A percentile compares a stretch with the other conserved stretches of the same genome.
Evolutionary conservation across 2,329 filamentous ascomycete species (phyloP).

Genomic region (Periconia sp.): DNA sequence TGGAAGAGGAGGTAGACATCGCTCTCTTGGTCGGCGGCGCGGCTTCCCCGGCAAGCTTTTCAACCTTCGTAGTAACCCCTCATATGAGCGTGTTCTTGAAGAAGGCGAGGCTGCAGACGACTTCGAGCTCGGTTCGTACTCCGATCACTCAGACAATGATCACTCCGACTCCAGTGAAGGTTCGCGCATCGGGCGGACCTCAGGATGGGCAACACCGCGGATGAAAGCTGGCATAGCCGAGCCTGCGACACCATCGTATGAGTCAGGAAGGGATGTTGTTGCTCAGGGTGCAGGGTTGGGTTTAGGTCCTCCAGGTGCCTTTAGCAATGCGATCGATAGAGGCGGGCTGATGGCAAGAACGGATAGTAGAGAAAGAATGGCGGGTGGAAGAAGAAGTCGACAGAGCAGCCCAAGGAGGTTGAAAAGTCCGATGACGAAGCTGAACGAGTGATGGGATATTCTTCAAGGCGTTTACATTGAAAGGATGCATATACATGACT

Average conservation of each 20-base stretch:
- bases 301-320: slow-evolving; percentile 30
- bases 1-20: slow-evolving; percentile 36
- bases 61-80: slow-evolving; percentile 47
- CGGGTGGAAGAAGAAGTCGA: slow-evolving; percentile 60
- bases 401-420: slow-evolving; percentile 56
- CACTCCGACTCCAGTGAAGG: slow-evolving; percentile 67
- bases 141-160: slow-evolving; percentile 66
- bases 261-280: slow-evolving; percentile 24
- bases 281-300: slow-evolving; percentile 40
- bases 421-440: slow-evolving; percentile 44
- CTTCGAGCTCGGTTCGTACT: slow-evolving; percentile 76
- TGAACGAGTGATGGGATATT: slow-evolving; percentile 35
- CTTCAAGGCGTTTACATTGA: too few relatives aligned
- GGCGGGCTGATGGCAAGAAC: slow-evolving; percentile 80
- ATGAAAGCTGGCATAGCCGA: slow-evolving; percentile 47
- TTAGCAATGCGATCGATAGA: slow-evolving; percentile 59
- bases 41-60: slow-evolving; percentile 65
- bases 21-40: slow-evolving; percentile 47
- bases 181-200: slow-evolving; percentile 64
- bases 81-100: slow-evolving; percentile 85
- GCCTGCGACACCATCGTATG: slow-evolving; percentile 24
- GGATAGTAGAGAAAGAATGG: slow-evolving; percentile 82
- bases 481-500: too few relatives aligned
- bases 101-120: slow-evolving; percentile 72
- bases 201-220: slow-evolving; percentile 72